Percentiles rank a stretch among this genome's conserved stretches.
Evolutionary conservation across 768 basidiomycete species (phyloP).

Genomic region (Rhodotorula kratochvilovae): DNA sequence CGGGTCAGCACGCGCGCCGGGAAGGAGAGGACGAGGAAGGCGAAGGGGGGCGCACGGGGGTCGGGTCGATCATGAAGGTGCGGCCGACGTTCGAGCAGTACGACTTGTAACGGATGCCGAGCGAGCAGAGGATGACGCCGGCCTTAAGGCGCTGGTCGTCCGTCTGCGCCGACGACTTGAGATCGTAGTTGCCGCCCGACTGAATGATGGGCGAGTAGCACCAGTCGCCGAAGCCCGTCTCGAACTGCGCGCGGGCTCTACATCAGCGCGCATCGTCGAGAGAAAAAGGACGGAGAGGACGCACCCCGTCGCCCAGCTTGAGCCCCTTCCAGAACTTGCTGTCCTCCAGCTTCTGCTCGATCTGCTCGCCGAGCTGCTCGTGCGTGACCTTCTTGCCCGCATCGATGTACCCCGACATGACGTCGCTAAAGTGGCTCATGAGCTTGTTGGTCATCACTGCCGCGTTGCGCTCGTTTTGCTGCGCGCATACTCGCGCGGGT

Average conservation of each 20-base stretch:
- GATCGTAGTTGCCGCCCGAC: constrained; percentile 84
- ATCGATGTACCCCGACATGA: constrained; percentile 85
- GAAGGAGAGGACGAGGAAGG: not conserved
- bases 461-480: constrained; percentile 76
- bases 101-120: constrained; percentile 85
- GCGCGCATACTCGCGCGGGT: not conserved
- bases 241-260: constrained; percentile 56
- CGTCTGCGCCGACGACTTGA: constrained; percentile 80
- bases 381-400: constrained; percentile 85
- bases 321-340: constrained; percentile 79
- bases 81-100: constrained; percentile 90
- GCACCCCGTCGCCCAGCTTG: constrained; percentile 67
- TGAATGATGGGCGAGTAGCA: constrained; percentile 94
- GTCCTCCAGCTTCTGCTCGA: constrained; percentile 87
- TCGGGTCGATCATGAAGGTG: constrained; percentile 92
- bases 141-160: constrained; percentile 71
- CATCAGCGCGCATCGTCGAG: not conserved
- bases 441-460: constrained; percentile 77
- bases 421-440: constrained; percentile 74
- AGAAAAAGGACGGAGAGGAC: constrained; percentile 44
- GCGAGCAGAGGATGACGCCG: constrained; percentile 81
- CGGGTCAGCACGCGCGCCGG: too few relatives aligned
- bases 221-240: constrained; percentile 86
- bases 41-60: constrained; percentile 56
- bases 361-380: constrained; percentile 73